Evolutionary conservation across 2,329 filamentous ascomycete genomes (phyloP), one percentile per base, ranked within the genome.

Genomic region (Neocatenulostroma microsporum): DNA sequence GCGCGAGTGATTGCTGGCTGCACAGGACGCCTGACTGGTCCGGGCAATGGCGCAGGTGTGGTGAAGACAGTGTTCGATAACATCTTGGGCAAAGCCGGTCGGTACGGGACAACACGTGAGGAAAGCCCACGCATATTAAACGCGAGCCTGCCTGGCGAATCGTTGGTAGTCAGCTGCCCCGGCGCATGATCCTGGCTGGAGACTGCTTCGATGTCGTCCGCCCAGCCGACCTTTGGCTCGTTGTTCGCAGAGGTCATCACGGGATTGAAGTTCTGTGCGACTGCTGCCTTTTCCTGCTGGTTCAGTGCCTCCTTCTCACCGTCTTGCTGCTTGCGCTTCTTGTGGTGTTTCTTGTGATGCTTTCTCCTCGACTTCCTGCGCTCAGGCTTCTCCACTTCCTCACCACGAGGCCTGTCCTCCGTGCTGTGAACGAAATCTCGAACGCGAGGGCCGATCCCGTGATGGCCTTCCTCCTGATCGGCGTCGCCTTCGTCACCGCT

Each of bases 31-130:
- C 18, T 23, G 9, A 10, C 23, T 13, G 36, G 34, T 25, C 40
- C 54, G 50, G 36, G 35, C n/a, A 21, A 37, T 30, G 46, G 28
- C 24, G 62, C 54, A 11, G 60, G 61, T n/a, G 60, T 66, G 33
- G 56, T 59, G 47, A 88, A 87, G 39, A 87, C 81, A 9, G 78
- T 77, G 33, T 82, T 82, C 0, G 82, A 76, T 3, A 88, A 67
- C 30, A 78, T 76, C 52, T 78, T 83, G 14, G 78, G 74, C 23
- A 76, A 58, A 11, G 72, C 70, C 2, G 79, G 78, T 30, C 73
- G 67, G 31, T 36, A 43, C 24, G 17, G 26, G 12, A 21, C 26
- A n/a, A n/a, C n/a, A 15, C 54, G 60, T 10, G 54, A 46, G 1
- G 75, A 80, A 32, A 84, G 74, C 36, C 46, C 41, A 27, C 54